Base-by-base conservation (phyloP, 352 stramenopile genomes). In the Phytophthora pini region DNA sequence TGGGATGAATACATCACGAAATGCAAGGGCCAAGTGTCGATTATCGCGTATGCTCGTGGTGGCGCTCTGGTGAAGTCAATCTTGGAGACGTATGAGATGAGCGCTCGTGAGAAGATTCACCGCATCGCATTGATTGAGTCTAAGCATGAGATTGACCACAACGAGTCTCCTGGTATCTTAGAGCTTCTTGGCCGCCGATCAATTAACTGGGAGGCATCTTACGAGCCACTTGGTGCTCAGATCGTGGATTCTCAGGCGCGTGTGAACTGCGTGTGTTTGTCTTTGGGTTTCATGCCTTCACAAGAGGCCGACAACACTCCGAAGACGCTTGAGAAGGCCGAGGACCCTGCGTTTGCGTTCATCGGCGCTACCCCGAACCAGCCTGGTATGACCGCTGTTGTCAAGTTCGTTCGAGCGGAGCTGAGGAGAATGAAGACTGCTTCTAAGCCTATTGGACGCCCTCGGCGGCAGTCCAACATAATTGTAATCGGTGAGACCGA, bases 151-250 rank as follows among this genome's bases (percentile, higher is more conserved):
- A 94, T 96, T 32, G 83, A 95, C 50, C 74, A 84, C 39, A 89
- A 82, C 17, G 85, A 93, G 65, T 90, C 79, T 36, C 80, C 82
- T 27, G 82, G 83, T 13, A 87, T 96, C 34, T 71, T 91, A 20
- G 88, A 94, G 58, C 70, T 96, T 31, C 81, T 96, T 40, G 88
- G 87, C 24, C 82, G 85, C n/a, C 82, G 88, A 46, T 90, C 88
- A 27, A 94, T 96, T 63, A 94, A 96, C 58, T 96, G 88, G 88
- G 88, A 96, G 44, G 83, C 87, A 8, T 93, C 79, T n/a, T 90
- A 86, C 24, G 87, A 95, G 59, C 74, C 87, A 4, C 84, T 94
- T 56, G 88, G 87, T 48, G 86, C 79, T 39, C 88, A 96, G 54
- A 93, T 96, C 46, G 84, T 94, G 24, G 86, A 96, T 50, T 93